Percentiles rank a stretch among this genome's conserved stretches.
Evolutionary conservation across 306 rosid genomes (phyloP).

Genomic region (Dryas drummondii): DNA sequence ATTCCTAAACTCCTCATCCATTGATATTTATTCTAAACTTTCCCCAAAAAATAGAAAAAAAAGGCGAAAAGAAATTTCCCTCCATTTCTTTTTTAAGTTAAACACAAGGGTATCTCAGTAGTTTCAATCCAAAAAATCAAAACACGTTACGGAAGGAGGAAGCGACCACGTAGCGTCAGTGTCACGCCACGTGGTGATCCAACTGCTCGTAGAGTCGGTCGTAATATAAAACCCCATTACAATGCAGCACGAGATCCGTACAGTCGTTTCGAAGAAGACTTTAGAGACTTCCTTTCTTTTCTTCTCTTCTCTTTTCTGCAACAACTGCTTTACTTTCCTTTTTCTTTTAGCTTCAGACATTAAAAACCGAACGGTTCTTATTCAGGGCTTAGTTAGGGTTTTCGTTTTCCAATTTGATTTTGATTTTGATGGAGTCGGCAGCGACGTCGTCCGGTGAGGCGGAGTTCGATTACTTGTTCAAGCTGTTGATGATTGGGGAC

Average conservation of each 20-base stretch:
- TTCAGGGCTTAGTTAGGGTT: neutral
- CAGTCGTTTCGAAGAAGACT: neutral
- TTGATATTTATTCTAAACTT: too few relatives aligned
- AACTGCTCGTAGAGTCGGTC: neutral
- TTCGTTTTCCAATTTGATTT: neutral
- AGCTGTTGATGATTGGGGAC: conserved; percentile 76
- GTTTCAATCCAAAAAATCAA: neutral
- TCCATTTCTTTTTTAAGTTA: too few relatives aligned
- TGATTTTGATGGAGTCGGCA: conserved; percentile 46
- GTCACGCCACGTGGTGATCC: neutral
- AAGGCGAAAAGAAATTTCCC: too few relatives aligned
- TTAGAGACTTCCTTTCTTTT: conserved; percentile 3
- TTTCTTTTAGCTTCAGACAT: neutral
- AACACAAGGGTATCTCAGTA: neutral
- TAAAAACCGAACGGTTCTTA: neutral
- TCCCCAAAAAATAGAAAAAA: too few relatives aligned
- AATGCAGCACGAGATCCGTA: neutral
- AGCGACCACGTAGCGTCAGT: neutral
- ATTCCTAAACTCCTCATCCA: too few relatives aligned
- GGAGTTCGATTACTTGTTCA: conserved; percentile 80
- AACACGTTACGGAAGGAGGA: neutral
- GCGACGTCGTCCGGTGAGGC: conserved; percentile 49
- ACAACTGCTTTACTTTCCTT: neutral
- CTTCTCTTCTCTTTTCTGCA: neutral
- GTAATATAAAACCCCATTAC: neutral